Percentiles rank a stretch among this genome's conserved stretches.
These are phyloP conservation scores for Aspergillus nomiae DNA, from an alignment of 2,329 filamentous ascomycete species.

Conservation along the genomic window DNA sequence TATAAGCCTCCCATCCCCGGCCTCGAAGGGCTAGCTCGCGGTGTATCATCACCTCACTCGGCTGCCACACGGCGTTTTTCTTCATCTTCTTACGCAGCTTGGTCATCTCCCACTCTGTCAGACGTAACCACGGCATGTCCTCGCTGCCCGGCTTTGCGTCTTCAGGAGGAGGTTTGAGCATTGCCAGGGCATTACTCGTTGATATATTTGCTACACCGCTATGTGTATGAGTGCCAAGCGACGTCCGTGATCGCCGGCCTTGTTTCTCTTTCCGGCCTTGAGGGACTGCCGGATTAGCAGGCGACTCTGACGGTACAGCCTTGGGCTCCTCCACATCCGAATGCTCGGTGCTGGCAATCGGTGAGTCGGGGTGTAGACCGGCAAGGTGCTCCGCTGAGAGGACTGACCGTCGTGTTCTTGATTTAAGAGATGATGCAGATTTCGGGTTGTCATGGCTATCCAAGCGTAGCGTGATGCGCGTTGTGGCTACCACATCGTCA, in stretches of 20 bases:
- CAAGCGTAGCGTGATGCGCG: conserved; percentile 47
- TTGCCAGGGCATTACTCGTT: conserved; percentile 62
- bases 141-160: conserved; percentile 63
- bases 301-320: conserved; percentile 22
- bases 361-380: conserved; percentile 46
- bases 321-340: conserved; percentile 45
- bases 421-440: conserved; percentile 32
- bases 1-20: conserved; percentile 55
- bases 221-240: conserved; percentile 8
- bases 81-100: conserved; percentile 69
- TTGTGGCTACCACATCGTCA: conserved; percentile 32
- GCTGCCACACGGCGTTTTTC: conserved; percentile 70
- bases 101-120: conserved; percentile 70
- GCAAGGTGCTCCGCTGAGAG: conserved; percentile 39
- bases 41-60: conserved; percentile 67
- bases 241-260: conserved; percentile 27
- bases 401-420: conserved; percentile 39
- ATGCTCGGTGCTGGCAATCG: conserved; percentile 50
- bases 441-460: conserved; percentile 28
- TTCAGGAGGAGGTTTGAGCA: conserved; percentile 60
- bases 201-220: conserved; percentile 52
- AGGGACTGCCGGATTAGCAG: conserved; percentile 17
- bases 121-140: conserved; percentile 63
- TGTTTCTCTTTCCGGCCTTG: conserved; percentile 48
- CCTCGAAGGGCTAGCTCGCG: conserved; percentile 63